These are phyloP conservation scores for Tetramitus jugosus DNA, from an alignment of 208 protist species.

Conservation along the genomic window DNA sequence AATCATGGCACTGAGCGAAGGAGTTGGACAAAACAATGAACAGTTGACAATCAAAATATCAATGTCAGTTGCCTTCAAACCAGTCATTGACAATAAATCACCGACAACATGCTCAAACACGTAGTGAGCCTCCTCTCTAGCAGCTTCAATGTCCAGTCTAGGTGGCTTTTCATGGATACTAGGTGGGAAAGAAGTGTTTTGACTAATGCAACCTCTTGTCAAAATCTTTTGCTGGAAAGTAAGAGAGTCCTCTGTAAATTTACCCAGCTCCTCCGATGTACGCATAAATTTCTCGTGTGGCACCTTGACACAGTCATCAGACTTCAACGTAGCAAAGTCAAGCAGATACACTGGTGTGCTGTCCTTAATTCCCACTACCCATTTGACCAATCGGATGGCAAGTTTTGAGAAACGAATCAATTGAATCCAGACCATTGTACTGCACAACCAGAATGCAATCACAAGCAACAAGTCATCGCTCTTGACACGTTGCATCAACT, in stretches of 20 bases:
- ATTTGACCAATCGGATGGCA: too few relatives aligned
- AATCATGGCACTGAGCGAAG: slow-evolving; percentile 50
- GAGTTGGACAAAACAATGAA: slow-evolving; percentile 54
- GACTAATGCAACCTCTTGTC: neutral
- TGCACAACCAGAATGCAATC: too few relatives aligned
- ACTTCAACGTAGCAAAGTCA: neutral
- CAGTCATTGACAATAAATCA: neutral
- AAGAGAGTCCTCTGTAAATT: neutral
- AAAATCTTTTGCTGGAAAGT: neutral
- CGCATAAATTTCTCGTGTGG: neutral
- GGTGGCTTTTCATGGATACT: neutral
- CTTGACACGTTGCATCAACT: too few relatives aligned
- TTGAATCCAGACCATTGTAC: too few relatives aligned
- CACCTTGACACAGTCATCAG: neutral
- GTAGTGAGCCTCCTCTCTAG: neutral
- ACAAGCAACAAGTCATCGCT: too few relatives aligned
- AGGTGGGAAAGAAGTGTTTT: neutral
- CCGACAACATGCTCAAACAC: neutral
- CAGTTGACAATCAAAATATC: slow-evolving; percentile 63
- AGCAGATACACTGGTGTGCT: neutral
- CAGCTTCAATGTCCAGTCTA: neutral
- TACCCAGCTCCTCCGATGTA: neutral
- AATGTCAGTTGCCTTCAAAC: slow-evolving; percentile 34
- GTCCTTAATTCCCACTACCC: too few relatives aligned
- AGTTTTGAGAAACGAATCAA: too few relatives aligned